phyloP scores from a whole-genome alignment of 108 stramenopile genomes.

The Craspedostauros australis region DNA sequence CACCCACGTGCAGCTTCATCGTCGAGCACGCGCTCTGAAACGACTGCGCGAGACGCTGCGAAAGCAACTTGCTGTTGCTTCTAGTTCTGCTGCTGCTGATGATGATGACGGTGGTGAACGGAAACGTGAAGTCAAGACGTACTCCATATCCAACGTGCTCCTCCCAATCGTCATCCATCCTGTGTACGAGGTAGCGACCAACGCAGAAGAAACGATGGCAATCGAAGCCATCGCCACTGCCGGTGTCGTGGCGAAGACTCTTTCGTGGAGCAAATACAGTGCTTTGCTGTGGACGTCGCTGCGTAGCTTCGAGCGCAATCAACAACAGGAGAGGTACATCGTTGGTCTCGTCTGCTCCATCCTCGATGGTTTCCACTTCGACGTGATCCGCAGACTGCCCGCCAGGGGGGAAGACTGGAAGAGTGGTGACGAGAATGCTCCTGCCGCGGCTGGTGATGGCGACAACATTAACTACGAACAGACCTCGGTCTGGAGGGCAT shows the following conservation, averaged over 20 bases:
- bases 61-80: too few species aligned
- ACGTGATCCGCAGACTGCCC: slow-evolving; percentile 18
- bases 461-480: slow-evolving; percentile 12
- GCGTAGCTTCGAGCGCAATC: slow-evolving; percentile 59
- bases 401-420: slow-evolving; percentile 15
- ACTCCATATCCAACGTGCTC: slow-evolving; percentile 66
- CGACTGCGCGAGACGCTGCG: slow-evolving; percentile 60
- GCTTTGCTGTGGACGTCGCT: slow-evolving; percentile 55
- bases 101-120: slow-evolving; percentile 6
- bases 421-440: slow-evolving; percentile 1
- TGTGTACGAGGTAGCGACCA: slow-evolving; percentile 73
- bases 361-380: slow-evolving; percentile 83
- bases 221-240: slow-evolving; percentile 73
- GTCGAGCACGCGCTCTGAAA: slow-evolving; percentile 76
- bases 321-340: slow-evolving; percentile 69
- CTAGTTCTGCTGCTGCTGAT: too few species aligned
- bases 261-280: slow-evolving; percentile 86
- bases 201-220: slow-evolving; percentile 62
- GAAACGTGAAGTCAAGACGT: slow-evolving; percentile 30
- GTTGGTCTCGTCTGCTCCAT: slow-evolving; percentile 71
- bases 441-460: neutral
- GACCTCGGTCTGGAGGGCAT: slow-evolving; percentile 59
- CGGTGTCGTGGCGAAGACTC: slow-evolving; percentile 59
- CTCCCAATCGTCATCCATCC: slow-evolving; percentile 84
- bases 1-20: slow-evolving; percentile 94